Conservation (phyloP, 2,329 filamentous ascomycete species). For the Exophiala alcalophila region DNA sequence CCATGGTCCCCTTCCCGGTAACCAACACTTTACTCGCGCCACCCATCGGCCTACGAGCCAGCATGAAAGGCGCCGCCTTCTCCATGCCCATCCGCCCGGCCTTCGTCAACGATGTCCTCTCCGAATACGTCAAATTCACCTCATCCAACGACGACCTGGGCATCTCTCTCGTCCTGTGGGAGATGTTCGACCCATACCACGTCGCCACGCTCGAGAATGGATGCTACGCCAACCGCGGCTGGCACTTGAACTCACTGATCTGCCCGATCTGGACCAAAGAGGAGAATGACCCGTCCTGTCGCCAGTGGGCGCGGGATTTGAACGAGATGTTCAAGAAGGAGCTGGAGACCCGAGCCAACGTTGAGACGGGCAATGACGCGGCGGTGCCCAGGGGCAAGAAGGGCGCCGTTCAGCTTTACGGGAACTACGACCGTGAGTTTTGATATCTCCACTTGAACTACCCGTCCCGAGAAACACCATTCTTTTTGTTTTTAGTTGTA, state of each 20-base stretch:
- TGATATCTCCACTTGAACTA: background rate
- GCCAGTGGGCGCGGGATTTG: constrained; percentile 41
- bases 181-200: constrained; percentile 44
- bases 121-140: constrained; percentile 35
- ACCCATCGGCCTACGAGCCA: constrained; percentile 38
- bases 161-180: constrained; percentile 39
- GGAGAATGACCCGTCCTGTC: constrained; percentile 38
- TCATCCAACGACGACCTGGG: constrained; percentile 32
- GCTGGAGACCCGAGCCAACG: constrained; percentile 18
- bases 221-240: constrained; percentile 47
- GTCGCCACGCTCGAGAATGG: constrained; percentile 40
- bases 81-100: constrained; percentile 41
- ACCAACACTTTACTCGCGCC: constrained; percentile 43
- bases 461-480: background rate
- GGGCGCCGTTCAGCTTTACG: constrained; percentile 27
- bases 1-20: constrained; percentile 43
- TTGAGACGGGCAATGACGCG: constrained; percentile 15
- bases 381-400: constrained; percentile 19
- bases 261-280: constrained; percentile 43
- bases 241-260: constrained; percentile 45
- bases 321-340: constrained; percentile 33
- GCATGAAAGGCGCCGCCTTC: constrained; percentile 47
- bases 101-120: constrained; percentile 36
- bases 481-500: background rate
- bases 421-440: constrained; percentile 31